A percentile compares a stretch with the other conserved stretches of the same genome.
Evolutionary conservation across 495 filamentous ascomycete genomes (phyloP).

Genomic region (Aspergillus campestris): DNA sequence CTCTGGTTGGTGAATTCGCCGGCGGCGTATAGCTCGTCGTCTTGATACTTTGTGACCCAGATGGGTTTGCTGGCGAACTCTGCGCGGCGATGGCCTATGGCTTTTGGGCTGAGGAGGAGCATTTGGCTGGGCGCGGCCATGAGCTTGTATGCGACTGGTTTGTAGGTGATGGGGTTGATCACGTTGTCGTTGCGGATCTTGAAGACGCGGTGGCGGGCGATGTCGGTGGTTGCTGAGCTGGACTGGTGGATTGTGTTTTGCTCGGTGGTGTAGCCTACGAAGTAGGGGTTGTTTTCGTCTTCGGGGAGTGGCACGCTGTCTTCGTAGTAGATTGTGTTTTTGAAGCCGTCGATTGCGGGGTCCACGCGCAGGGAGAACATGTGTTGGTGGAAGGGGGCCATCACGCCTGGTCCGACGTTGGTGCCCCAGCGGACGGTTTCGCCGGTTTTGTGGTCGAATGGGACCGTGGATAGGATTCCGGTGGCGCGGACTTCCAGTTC

Average conservation of each 20-base stretch:
- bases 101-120: constrained; percentile 60
- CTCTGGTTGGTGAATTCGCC: constrained; percentile 87
- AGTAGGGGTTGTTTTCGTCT: constrained; percentile 67
- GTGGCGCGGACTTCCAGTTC: constrained; percentile 78
- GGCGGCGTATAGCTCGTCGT: constrained; percentile 72
- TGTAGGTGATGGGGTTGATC: constrained; percentile 63
- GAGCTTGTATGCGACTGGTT: constrained; percentile 75
- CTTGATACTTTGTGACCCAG: constrained; percentile 71
- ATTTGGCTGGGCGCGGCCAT: constrained; percentile 67
- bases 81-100: constrained; percentile 62
- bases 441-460: constrained; percentile 51
- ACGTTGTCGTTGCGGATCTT: constrained; percentile 67
- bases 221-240: constrained; percentile 55
- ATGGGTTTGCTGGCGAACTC: constrained; percentile 78
- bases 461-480: constrained; percentile 76
- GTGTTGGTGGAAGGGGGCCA: constrained; percentile 77
- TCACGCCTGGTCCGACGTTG: constrained; percentile 75
- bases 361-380: constrained; percentile 86
- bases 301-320: constrained; percentile 67
- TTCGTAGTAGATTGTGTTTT: constrained; percentile 62
- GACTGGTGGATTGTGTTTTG: constrained; percentile 53
- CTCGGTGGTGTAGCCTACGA: constrained; percentile 64
- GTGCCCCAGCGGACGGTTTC: constrained; percentile 71
- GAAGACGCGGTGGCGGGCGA: constrained; percentile 58
- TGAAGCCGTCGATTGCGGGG: constrained; percentile 67